Evolutionary conservation across 78 protist species (phyloP), one percentile per base, ranked within the genome.

Genomic region (Polysphondylium violaceum): DNA sequence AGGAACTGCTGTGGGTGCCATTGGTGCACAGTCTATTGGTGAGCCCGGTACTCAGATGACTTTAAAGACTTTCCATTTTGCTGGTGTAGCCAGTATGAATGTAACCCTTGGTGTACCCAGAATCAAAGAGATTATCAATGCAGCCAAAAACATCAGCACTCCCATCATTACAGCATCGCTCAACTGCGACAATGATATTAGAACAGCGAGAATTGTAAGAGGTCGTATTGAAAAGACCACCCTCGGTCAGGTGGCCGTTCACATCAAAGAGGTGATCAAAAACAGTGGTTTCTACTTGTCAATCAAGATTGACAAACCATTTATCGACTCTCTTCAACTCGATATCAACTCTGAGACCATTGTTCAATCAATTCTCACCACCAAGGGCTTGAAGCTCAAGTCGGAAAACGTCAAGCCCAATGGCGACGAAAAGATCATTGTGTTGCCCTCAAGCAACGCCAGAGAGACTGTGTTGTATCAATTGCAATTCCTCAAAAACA

Each of bases 1-100:
- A 0, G 99, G 99, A 43, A 92, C 98, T 0, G 99, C 99, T 0
- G 99, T 98, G n/a, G 99, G 99, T 3, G 99, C 99, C 2, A 29
- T 99, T 36, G 99, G 96, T 27, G 99, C 99, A 7, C 99, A 98
- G 85, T 35, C 76, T 6, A 93, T 97, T 58, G 99, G 99, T 27
- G 99, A 98, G 71, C 99, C 99, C 23, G 99, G 98, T 40, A 99
- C 99, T 23, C 99, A 99, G 85, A 99, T 99, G 99, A 99, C 99
- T 17, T 95, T 99, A 72, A 98, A 98, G 89, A 99, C 99, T 19
- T 98, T 99, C 97, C 99, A 99, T 83, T 99, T 99, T 75, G 99
- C 99, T 61, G 99, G 99, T 73, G 99, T 98, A 36, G 99, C 99
- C 19, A 92, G 97, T 43, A 99, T 98, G 99, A 96, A 92, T 72